Base-by-base conservation (phyloP, 805 yeast species). In the Zygoascus tannicola region DNA sequence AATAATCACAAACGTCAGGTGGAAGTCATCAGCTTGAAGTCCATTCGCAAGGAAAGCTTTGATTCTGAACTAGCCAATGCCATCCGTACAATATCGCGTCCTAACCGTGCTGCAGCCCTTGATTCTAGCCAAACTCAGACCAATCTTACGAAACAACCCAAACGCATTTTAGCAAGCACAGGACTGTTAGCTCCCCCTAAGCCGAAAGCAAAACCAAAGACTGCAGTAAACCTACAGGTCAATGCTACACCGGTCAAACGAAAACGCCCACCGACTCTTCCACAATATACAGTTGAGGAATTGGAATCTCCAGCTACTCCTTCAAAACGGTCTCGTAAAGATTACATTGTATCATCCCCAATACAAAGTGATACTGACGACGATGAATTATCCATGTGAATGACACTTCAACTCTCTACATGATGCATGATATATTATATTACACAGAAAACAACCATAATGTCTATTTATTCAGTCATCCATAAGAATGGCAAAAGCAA, bases 401-500 rank as follows among this genome's bases (percentile, higher is more conserved):
- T n/a, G n/a, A n/a, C n/a, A n/a, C n/a, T n/a, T n/a, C n/a, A n/a
- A n/a, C n/a, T n/a, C n/a, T n/a, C n/a, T n/a, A n/a, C n/a, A n/a
- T n/a, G n/a, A n/a, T 33, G 35, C 19, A 33, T n/a, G 7, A 33
- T 15, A 35, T 14, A 15, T 37, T 19, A 15, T 26, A 22, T 37
- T 37, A 19, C 15, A n/a, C 21, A 35, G 21, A 19, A 28, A 10
- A 28, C 14, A 22, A 35, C 8, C 30, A n/a, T 36, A n/a, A n/a
- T n/a, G n/a, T n/a, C n/a, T n/a, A n/a, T n/a, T n/a, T n/a, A n/a
- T 20, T 22, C 4, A 40, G 10, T 20, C 32, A 16, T 44, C 50
- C 10, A 32, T 58, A 82, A 83, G 8, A 28, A 85, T 72, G 4
- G 87, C 87, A 48, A 75, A 68, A 22, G 71, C 70, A 12, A 83